Percentiles rank a stretch among this genome's conserved stretches.
phyloP scores from a whole-genome alignment of 1,284 basidiomycete genomes.

The Cystobasidium slooffiae region DNA sequence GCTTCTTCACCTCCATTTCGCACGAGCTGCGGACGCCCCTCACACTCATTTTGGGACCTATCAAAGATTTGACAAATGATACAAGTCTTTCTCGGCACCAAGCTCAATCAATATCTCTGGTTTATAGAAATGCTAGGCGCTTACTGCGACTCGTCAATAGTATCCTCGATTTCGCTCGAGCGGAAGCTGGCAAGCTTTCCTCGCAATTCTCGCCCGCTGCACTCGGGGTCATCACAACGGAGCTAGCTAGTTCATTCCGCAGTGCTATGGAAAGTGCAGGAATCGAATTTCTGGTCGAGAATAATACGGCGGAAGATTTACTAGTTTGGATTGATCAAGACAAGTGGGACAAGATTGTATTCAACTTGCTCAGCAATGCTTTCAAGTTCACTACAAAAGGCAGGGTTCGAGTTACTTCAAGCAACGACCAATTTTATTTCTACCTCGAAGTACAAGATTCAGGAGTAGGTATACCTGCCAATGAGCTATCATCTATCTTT shows the following conservation, averaged over 20 bases:
- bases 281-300: conserved; percentile 56
- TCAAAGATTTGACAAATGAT: conserved; percentile 47
- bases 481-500: conserved; percentile 52
- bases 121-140: conserved; percentile 51
- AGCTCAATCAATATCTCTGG: conserved; percentile 51
- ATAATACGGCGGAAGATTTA: conserved; percentile 48
- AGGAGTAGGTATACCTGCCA: conserved; percentile 59
- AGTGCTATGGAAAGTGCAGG: conserved; percentile 53
- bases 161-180: conserved; percentile 50
- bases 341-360: conserved; percentile 60
- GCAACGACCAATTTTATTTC: conserved; percentile 45
- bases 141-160: conserved; percentile 56
- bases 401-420: conserved; percentile 47
- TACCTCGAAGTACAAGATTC: conserved; percentile 56
- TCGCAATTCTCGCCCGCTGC: conserved; percentile 57
- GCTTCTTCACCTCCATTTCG: conserved; percentile 57
- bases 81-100: conserved; percentile 17
- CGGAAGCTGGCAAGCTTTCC: conserved; percentile 53
- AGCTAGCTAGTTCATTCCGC: conserved; percentile 59
- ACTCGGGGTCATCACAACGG: conserved; percentile 57
- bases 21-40: conserved; percentile 60
- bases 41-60: conserved; percentile 55
- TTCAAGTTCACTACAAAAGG: conserved; percentile 51
- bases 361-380: conserved; percentile 57
- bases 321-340: conserved; percentile 58